Conservation (phyloP, 805 yeast genomes). For the Yarrowia yakushimensis region DNA sequence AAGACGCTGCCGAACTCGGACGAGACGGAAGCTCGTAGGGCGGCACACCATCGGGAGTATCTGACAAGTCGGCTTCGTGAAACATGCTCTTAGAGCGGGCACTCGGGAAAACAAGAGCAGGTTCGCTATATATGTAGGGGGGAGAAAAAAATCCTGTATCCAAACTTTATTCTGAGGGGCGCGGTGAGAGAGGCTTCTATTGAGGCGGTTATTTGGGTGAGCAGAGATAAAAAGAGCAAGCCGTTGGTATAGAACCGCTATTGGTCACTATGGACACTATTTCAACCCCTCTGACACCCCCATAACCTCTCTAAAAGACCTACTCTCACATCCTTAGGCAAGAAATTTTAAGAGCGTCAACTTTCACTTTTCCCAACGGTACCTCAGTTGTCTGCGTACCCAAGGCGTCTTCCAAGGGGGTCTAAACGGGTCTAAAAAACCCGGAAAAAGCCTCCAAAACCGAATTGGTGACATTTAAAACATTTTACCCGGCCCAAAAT, state of each 20-base stretch:
- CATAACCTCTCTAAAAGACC: too few species aligned
- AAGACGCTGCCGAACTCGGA: background rate
- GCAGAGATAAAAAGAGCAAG: too few species aligned
- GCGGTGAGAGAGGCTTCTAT: background rate
- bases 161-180: background rate
- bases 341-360: background rate
- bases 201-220: too few species aligned
- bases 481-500: background rate
- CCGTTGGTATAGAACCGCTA: too few species aligned
- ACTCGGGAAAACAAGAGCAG: background rate
- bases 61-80: background rate
- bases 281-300: too few species aligned
- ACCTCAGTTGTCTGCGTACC: background rate
- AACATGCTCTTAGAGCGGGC: constrained; percentile 19
- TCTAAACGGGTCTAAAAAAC: background rate
- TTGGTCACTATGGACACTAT: too few species aligned
- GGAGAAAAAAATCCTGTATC: constrained; percentile 7
- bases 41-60: background rate
- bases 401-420: background rate
- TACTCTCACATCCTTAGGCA: background rate
- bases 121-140: constrained; percentile 22
- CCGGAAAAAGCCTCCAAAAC: background rate
- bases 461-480: background rate
- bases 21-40: background rate
- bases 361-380: constrained; percentile 15